Evolutionary conservation across 768 basidiomycete species (phyloP), one percentile per base, ranked within the genome.

Genomic region (Trametes cubensis): DNA sequence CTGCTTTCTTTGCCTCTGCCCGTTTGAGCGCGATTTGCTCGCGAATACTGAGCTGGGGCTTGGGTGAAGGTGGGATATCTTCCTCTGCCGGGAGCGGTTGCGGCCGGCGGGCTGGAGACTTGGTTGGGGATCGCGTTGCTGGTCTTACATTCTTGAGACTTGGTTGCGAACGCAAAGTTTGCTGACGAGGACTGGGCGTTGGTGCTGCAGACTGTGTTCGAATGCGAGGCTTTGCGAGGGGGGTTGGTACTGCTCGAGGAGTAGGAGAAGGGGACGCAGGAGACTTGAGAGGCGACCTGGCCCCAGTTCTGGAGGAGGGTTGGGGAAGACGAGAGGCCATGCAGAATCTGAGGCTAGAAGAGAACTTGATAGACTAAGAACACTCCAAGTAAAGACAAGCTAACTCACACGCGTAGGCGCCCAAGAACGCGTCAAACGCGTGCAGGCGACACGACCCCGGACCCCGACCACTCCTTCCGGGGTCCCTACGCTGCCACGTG

Each of bases 11-110:
- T 0, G 86, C 89, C 69, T 92, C 88, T 0, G 91, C 90, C 45
- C 91, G 80, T 63, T 84, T 90, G 47, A 90, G 76, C 2, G 91
- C 91, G 70, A 94, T 92, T 15, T 86, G 88, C 63, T 92, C 92
- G 67, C 86, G 86, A 64, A 92, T 81, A 69, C 82, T 90, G 30
- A 83, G 60, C 40, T 71, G 65, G 18, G 75, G 69, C 42, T 74
- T 79, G 17, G 64, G 58, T n/a, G 58, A 47, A 8, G 63, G 54
- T 3, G 62, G 55, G 4, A 51, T 53, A 23, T 62, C 66, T 15
- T 61, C 62, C 20, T 55, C 56, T 1, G 60, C 18, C 2, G 63
- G 56, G 7, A 66, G 56, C 4, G 64, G 64, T 15, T 28, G 61
- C 13, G 49, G 28, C 52, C 58, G 59, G 15, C 58, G 64, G 4